Evolutionary conservation across 2,329 filamentous ascomycete species (phyloP).

Genomic region (Colletotrichum falcatum): DNA sequence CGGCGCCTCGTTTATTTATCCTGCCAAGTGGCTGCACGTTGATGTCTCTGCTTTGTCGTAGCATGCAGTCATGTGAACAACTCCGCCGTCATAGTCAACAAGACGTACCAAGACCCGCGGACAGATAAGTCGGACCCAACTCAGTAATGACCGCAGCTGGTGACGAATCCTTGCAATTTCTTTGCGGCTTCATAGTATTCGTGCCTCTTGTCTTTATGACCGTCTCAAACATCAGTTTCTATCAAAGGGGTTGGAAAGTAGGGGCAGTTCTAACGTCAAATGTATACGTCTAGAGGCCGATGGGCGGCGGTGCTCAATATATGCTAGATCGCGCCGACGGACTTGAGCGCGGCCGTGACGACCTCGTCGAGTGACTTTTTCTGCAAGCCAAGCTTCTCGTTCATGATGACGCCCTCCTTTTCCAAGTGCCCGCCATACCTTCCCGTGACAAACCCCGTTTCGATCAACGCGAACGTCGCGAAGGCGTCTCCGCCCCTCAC

Average conservation of each 20-base stretch:
- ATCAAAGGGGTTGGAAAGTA: background rate
- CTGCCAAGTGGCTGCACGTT: constrained; percentile 31
- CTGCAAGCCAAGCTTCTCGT: constrained; percentile 47
- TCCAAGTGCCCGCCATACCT: constrained; percentile 50
- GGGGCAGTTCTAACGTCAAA: background rate
- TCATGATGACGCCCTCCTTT: constrained; percentile 50
- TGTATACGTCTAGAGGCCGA: background rate
- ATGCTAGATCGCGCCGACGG: background rate
- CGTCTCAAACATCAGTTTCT: too few relatives aligned
- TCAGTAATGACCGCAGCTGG: background rate
- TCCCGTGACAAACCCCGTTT: constrained; percentile 49
- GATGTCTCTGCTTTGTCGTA: constrained; percentile 7
- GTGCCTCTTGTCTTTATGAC: background rate
- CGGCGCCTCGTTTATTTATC: constrained; percentile 44
- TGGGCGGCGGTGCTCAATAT: too few relatives aligned
- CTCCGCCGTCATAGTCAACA: too few relatives aligned
- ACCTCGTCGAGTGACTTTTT: constrained; percentile 34
- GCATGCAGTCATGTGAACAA: constrained; percentile 47
- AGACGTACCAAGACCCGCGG: too few relatives aligned
- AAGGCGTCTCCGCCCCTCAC: constrained; percentile 43
- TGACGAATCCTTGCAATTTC: background rate
- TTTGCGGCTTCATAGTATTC: rapidly evolving
- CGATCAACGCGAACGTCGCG: constrained; percentile 47
- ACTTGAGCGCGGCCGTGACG: background rate
- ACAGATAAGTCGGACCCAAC: background rate